These are phyloP conservation scores for Fusarium algeriense DNA, from an alignment of 2,329 filamentous ascomycete genomes.

Conservation along the genomic window DNA sequence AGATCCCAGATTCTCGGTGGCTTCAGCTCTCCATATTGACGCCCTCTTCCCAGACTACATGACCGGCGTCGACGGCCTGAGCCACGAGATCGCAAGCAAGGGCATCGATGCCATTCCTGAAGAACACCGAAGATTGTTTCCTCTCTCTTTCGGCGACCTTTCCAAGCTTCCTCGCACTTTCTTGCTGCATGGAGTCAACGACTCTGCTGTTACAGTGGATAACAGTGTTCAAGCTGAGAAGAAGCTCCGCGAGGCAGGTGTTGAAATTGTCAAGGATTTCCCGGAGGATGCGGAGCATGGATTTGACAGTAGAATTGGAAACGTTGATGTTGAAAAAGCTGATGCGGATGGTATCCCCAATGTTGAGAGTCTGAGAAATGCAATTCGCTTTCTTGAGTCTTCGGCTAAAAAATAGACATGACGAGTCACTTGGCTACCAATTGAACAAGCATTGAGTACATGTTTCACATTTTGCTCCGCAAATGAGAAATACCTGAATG, in stretches of 20 bases:
- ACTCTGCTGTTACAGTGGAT: constrained; percentile 38
- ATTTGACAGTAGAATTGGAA: constrained; percentile 26
- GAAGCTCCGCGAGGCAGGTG: constrained; percentile 25
- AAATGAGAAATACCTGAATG: accelerated
- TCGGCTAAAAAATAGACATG: not conserved
- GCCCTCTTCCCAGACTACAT: constrained; percentile 42
- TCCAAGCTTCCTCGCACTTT: constrained; percentile 29
- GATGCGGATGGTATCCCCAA: constrained; percentile 1
- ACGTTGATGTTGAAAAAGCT: constrained; percentile 31
- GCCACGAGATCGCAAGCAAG: constrained; percentile 13
- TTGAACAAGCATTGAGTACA: not conserved
- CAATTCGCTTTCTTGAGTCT: constrained; percentile 29
- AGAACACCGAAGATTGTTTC: constrained; percentile 28
- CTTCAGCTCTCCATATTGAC: constrained; percentile 36
- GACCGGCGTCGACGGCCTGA: constrained; percentile 24
- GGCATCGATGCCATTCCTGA: constrained; percentile 25
- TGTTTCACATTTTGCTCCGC: accelerated
- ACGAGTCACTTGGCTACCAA: not conserved
- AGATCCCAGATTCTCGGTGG: constrained; percentile 10
- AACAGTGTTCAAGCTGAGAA: constrained; percentile 34
- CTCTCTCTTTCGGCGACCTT: constrained; percentile 28
- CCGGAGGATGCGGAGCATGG: constrained; percentile 41
- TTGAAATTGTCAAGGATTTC: constrained; percentile 26
- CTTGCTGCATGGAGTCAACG: constrained; percentile 37
- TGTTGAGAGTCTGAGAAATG: constrained; percentile 28